Evolutionary conservation across 2,329 filamentous ascomycete genomes (phyloP), one percentile per base, ranked within the genome.

Genomic region (Colletotrichum plurivorum): DNA sequence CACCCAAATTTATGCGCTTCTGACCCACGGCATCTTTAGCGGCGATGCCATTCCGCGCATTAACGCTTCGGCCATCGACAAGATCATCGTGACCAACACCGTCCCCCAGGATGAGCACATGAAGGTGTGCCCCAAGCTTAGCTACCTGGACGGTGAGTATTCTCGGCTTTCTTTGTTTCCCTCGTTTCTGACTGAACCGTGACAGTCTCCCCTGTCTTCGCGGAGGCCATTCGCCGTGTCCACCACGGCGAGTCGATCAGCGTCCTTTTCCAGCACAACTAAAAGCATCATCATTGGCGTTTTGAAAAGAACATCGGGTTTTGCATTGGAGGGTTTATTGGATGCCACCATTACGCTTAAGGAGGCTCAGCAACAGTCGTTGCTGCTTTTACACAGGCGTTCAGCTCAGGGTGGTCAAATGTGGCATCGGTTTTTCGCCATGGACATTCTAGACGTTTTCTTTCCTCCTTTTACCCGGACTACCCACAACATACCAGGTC

Each of bases 211-310:
- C 92, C 93, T 73, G 91, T 98, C 67, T 98, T 98, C 79, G 95
- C 94, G 69, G 95, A 98, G 87, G 94, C 96, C 58, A 98, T 98
- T 75, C 93, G 96, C 72, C 90, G 96, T 71, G 95, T 98, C 68
- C 96, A 99, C 82, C 95, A 98, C 80, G 96, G 96, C 76, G 96
- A 99, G 84, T 97, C 94, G 77, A 97, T 99, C 82, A 97, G 94
- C 79, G 94, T 96, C 70, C 87, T 99, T 59, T 99, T 99, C 69
- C 71, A 72, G 55, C 69, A 71, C 59, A 71, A 72, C 69, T 72
- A 69, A 71, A 70, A 68, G 58, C 59, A 64, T 69, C 58, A 69
- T 59, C 54, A 55, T 36, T 31, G 65, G 68, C 68, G 67, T 70
- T 70, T 49, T 43, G 57, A 70, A 70, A 69, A 66, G 49, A 69